These are phyloP conservation scores for Eremomyces bilateralis DNA, from an alignment of 495 filamentous ascomycete genomes.

Conservation along the genomic window DNA sequence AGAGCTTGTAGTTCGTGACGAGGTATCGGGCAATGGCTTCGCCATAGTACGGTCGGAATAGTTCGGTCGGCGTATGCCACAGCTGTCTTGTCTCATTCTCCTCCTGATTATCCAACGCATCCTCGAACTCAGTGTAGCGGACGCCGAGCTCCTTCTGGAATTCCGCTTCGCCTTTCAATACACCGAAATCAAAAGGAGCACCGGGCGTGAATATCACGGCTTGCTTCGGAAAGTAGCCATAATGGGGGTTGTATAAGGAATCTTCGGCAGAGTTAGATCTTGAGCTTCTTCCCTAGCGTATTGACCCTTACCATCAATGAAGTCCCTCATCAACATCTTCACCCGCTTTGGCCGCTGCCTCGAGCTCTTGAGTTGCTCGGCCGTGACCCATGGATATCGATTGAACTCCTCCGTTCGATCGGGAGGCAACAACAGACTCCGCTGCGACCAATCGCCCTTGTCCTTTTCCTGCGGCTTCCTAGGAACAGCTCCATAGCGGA, in stretches of 20 bases:
- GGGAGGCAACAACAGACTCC: conserved; percentile 42
- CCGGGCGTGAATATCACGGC: conserved; percentile 89
- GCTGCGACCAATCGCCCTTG: conserved; percentile 58
- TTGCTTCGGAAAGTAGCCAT: conserved; percentile 96
- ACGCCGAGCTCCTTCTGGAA: conserved; percentile 57
- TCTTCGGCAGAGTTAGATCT: conserved; percentile 28
- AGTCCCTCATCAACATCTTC: conserved; percentile 93
- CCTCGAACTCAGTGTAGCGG: conserved; percentile 76
- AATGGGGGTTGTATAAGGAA: conserved; percentile 88
- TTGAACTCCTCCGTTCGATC: conserved; percentile 63
- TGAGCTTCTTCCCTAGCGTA: neutral
- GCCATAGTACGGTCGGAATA: conserved; percentile 92
- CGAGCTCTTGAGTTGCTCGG: conserved; percentile 45
- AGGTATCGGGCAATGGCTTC: conserved; percentile 90
- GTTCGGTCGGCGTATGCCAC: conserved; percentile 96
- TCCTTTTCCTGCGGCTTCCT: conserved; percentile 6
- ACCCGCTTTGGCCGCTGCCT: conserved; percentile 64
- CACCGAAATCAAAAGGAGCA: conserved; percentile 78
- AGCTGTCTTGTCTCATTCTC: conserved; percentile 66
- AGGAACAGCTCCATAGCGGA: neutral
- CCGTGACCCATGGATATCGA: conserved; percentile 63
- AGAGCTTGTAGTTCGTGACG: conserved; percentile 84
- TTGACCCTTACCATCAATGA: conserved; percentile 57
- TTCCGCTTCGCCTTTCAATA: conserved; percentile 55
- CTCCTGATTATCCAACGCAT: conserved; percentile 48